Evolutionary conservation across 345 rosid species (phyloP), one percentile per base, ranked within the genome.

Genomic region (Populus davidiana): DNA sequence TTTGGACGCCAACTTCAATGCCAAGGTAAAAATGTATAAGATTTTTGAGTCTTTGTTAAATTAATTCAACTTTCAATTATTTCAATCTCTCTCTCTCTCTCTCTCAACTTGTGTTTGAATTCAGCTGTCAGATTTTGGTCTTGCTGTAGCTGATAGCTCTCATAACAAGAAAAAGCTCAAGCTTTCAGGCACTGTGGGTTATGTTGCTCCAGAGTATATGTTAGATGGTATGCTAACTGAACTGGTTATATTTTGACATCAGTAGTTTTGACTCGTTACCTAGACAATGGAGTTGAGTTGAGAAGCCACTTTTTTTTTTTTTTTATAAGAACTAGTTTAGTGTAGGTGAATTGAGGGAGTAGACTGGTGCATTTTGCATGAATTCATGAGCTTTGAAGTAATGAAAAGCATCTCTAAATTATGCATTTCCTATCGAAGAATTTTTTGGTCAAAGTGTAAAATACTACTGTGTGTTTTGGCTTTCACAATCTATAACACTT

Each of bases 71-170:
- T 67, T 8, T 39, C 36, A 71, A 47, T 72, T 44, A 8, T 61
- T 17, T 14, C 31, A 38, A 67, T 33, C 36, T 63, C 17, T 21
- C 23, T 5, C 25, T 23, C 29, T 64, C 74, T 27, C 73, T 47
- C 67, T 73, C 69, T 64, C 39, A 23, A 61, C 35, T 20, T 29
- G 59, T 69, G 59, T 82, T 73, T 64, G 63, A 49, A 71, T 83
- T 80, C 90, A 96, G 99, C 90, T 96, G 21, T 92, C 99, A 54
- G 99, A 96, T 88, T 96, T 96, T 79, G 98, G 99, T 76, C 96
- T 96, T 59, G 98, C 99, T 63, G 93, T 96, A 78, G 83, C 90
- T 6, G 87, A 88, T 81, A 91, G 90, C 39, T 80, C 88, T 77
- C 89, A 86, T 64, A 89, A 90, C 86, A 91, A 85, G 85, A 89